Conservation (phyloP, 2,329 filamentous ascomycete genomes). For the Botrytis porri region DNA sequence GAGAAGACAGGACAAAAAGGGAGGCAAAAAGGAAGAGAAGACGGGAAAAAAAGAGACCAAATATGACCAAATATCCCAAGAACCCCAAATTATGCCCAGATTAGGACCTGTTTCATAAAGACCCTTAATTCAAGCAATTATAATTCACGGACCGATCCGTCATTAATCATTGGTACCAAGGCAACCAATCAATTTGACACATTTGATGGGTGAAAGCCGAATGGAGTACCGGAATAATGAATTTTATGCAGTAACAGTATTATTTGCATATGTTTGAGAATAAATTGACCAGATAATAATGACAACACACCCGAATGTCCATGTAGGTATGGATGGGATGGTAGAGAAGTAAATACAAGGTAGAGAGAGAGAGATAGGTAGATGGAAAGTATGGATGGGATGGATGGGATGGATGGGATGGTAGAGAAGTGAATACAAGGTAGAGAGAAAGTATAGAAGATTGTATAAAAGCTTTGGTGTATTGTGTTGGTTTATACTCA, state of each 20-base stretch:
- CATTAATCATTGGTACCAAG: background rate
- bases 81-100: too few species aligned
- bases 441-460: background rate
- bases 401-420: background rate
- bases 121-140: background rate
- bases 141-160: conserved; percentile 1
- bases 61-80: too few species aligned
- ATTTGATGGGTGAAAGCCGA: background rate
- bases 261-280: background rate
- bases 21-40: background rate
- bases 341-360: too few species aligned
- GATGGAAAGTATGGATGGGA: too few species aligned
- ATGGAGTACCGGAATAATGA: background rate
- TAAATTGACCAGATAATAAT: too few species aligned
- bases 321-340: too few species aligned
- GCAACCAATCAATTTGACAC: background rate
- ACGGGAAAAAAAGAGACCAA: background rate
- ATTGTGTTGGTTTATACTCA: background rate
- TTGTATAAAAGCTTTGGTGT: background rate
- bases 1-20: background rate
- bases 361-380: too few species aligned
- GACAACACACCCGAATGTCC: too few species aligned
- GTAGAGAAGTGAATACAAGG: background rate
- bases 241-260: background rate
- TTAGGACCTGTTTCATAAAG: background rate